phyloP scores from a whole-genome alignment of 305 asterid species.

The Vinca major region DNA sequence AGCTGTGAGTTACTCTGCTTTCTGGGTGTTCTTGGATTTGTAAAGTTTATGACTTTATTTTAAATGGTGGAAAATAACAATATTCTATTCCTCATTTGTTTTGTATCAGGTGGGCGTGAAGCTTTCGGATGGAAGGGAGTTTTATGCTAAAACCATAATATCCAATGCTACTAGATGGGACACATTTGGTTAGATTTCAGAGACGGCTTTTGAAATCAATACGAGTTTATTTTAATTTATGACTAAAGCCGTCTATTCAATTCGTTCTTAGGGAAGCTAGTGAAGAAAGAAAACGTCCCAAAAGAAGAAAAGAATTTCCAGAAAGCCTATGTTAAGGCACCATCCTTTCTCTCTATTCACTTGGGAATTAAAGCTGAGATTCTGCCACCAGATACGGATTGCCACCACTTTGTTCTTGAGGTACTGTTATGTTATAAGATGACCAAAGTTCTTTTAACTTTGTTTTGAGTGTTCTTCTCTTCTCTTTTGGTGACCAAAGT shows the following conservation, averaged over 20 bases:
- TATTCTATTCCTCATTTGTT: background rate
- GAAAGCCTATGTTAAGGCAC: constrained; percentile 84
- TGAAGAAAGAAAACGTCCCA: constrained; percentile 66
- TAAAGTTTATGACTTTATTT: constrained; percentile 7
- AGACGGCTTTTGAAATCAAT: constrained; percentile 5
- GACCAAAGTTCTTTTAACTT: background rate
- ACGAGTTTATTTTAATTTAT: background rate
- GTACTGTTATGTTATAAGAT: constrained; percentile 28
- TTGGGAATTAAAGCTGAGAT: constrained; percentile 82
- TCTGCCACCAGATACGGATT: constrained; percentile 80
- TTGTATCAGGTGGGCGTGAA: constrained; percentile 78
- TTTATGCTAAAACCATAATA: constrained; percentile 73
- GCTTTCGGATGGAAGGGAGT: constrained; percentile 75
- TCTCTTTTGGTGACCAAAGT: constrained; percentile 11
- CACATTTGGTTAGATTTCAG: constrained; percentile 66
- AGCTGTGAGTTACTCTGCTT: constrained; percentile 54
- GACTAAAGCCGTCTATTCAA: background rate
- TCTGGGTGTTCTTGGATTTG: constrained; percentile 2
- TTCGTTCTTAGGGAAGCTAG: constrained; percentile 59
- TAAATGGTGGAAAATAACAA: background rate
- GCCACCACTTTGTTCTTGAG: constrained; percentile 95
- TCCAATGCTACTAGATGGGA: constrained; percentile 99
- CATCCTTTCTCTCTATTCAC: constrained; percentile 93
- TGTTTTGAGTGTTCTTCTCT: background rate
- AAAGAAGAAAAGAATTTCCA: constrained; percentile 89